These are phyloP conservation scores for Waitea zeae DNA, from an alignment of 1,284 basidiomycete species.

Conservation along the genomic window DNA sequence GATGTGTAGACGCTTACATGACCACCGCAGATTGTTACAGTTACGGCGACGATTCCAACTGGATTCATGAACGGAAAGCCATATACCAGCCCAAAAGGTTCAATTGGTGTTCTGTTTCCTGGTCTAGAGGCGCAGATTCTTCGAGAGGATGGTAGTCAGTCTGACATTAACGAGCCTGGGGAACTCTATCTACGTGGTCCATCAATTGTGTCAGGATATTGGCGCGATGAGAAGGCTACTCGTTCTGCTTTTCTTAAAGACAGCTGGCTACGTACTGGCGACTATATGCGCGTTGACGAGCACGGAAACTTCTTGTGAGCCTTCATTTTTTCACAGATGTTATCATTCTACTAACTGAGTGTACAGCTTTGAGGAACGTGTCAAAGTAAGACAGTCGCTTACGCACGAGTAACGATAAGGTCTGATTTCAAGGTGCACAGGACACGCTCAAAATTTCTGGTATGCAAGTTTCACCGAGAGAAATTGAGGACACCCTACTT, in stretches of 20 bases:
- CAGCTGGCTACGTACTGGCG: slow-evolving; percentile 61
- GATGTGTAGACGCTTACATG: too few species aligned
- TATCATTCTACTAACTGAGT: slow-evolving; percentile 26
- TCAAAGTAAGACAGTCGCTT: too few species aligned
- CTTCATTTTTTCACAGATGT: neutral
- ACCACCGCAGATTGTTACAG: too few species aligned
- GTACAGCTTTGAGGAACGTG: slow-evolving; percentile 34
- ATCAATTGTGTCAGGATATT: slow-evolving; percentile 49
- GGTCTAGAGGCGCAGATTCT: slow-evolving; percentile 45
- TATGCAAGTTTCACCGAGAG: slow-evolving; percentile 54
- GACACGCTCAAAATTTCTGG: slow-evolving; percentile 64
- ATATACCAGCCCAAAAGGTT: too few species aligned
- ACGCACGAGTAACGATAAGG: too few species aligned
- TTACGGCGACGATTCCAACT: too few species aligned
- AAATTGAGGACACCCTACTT: slow-evolving; percentile 48
- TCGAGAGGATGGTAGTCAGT: slow-evolving; percentile 40
- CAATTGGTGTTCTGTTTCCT: slow-evolving; percentile 40
- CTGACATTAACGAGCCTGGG: slow-evolving; percentile 36
- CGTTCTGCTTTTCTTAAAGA: slow-evolving; percentile 37
- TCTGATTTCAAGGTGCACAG: too few species aligned
- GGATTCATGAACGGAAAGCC: too few species aligned
- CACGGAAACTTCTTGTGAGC: slow-evolving; percentile 43
- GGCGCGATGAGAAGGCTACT: slow-evolving; percentile 48
- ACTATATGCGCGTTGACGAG: slow-evolving; percentile 40
- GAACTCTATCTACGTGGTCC: slow-evolving; percentile 40